Evolutionary conservation across 1,284 basidiomycete species (phyloP).

Genomic region (Fomitopsis schrenkii): DNA sequence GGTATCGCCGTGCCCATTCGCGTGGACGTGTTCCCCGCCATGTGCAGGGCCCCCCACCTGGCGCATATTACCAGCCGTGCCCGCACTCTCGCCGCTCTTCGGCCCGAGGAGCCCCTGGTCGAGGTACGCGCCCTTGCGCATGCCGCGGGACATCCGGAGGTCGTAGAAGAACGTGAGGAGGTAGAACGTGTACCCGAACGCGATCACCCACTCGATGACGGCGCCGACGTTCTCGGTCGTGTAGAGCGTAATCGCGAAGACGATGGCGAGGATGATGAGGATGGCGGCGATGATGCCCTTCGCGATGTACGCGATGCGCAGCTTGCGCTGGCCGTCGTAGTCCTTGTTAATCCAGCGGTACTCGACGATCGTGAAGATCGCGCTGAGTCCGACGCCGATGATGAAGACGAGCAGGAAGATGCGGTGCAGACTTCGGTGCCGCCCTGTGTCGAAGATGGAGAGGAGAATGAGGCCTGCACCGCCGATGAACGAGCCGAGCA

Average conservation of each 20-base stretch:
- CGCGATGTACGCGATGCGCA: slow-evolving; percentile 53
- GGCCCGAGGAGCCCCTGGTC: slow-evolving; percentile 13
- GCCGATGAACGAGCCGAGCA: slow-evolving; percentile 57
- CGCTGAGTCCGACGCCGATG: slow-evolving; percentile 56
- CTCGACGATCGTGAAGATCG: slow-evolving; percentile 72
- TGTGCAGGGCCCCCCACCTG: slow-evolving; percentile 8
- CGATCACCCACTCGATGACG: slow-evolving; percentile 69
- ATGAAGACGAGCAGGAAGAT: slow-evolving; percentile 59
- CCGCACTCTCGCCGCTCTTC: slow-evolving; percentile 9
- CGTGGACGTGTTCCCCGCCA: not conserved
- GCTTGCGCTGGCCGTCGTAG: slow-evolving; percentile 39
- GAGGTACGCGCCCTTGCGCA: slow-evolving; percentile 30
- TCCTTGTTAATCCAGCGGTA: slow-evolving; percentile 63
- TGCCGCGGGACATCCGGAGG: slow-evolving; percentile 49
- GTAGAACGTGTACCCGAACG: slow-evolving; percentile 69
- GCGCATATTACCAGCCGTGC: slow-evolving; percentile 4
- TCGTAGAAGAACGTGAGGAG: slow-evolving; percentile 66
- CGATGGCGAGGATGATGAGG: slow-evolving; percentile 58
- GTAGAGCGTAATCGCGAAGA: slow-evolving; percentile 53
- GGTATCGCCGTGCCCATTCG: not conserved
- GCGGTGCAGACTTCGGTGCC: slow-evolving; percentile 46
- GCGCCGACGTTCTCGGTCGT: slow-evolving; percentile 45
- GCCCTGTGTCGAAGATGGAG: slow-evolving; percentile 63
- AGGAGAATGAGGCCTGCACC: slow-evolving; percentile 40
- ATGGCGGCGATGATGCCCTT: slow-evolving; percentile 56